Evolutionary conservation across 768 basidiomycete genomes (phyloP).

Genomic region (Lentinula aciculospora): DNA sequence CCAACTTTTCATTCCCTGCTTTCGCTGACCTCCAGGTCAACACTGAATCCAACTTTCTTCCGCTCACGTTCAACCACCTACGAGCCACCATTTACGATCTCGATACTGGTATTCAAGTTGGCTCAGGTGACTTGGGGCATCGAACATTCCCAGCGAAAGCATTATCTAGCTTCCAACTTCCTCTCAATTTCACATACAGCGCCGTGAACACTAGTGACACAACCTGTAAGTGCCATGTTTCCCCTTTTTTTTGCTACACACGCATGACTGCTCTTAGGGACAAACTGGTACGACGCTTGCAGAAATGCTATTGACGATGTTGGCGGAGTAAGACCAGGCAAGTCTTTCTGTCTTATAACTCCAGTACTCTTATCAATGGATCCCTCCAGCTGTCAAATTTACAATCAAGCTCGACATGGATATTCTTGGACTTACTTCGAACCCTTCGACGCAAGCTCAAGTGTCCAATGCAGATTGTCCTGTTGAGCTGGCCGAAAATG

Average conservation of each 20-base stretch:
- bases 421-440: constrained; percentile 63
- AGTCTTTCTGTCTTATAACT: constrained; percentile 20
- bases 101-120: constrained; percentile 59
- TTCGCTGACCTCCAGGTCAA: constrained; percentile 71
- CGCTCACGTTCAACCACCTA: constrained; percentile 66
- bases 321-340: constrained; percentile 55
- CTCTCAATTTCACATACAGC: constrained; percentile 79
- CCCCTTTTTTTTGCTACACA: constrained; percentile 4
- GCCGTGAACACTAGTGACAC: constrained; percentile 75
- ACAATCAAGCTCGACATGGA: constrained; percentile 59
- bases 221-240: constrained; percentile 54
- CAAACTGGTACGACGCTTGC: constrained; percentile 74
- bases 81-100: constrained; percentile 68
- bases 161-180: constrained; percentile 62
- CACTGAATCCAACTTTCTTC: constrained; percentile 70
- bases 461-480: constrained; percentile 64
- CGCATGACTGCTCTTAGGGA: constrained; percentile 43
- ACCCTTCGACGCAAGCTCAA: constrained; percentile 46
- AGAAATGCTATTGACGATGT: constrained; percentile 47
- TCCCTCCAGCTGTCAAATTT: constrained; percentile 48
- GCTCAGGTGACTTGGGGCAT: constrained; percentile 53
- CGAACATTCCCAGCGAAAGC: constrained; percentile 60
- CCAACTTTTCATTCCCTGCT: constrained; percentile 89
- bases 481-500: constrained; percentile 52
- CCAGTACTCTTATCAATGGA: constrained; percentile 8